Evolutionary conservation across 1,284 basidiomycete species (phyloP), one percentile per base, ranked within the genome.

Genomic region (Cryptococcus sp.): DNA sequence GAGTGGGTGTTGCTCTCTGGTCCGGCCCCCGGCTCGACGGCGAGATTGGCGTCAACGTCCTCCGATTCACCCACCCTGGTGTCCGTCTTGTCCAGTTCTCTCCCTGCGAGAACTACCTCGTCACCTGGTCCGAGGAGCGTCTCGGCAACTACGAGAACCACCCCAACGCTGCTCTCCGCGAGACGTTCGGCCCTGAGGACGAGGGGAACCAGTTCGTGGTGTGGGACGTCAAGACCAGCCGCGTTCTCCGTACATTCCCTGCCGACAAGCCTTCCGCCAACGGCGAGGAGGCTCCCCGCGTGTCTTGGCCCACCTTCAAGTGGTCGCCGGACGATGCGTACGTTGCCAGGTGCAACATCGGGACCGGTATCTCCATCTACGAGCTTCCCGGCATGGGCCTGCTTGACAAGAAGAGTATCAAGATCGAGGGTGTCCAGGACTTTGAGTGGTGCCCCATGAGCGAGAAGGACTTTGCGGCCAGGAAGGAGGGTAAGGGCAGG

Each of bases 391-490:
- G 84, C 59, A 97, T 99, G 93, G 86, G 87, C 68, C 81, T 98
- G 52, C 84, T 98, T 60, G 95, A 92, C 68, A 98, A 97, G 81
- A 99, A 98, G 82, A 91, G 88, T 67, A 81, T 98, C 79, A 98
- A 98, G 81, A 90, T 98, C 59, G 94, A 98, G 69, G 96, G 95
- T 23, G 95, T 99, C 38, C 83, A 94, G 64, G 96, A 98, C 79
- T 98, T 98, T 77, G 96, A 98, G 79, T 99, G 96, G 96, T 93
- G 91, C 70, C 96, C 96, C 36, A 84, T 88, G 62, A 87, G 90
- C 56, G 94, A 97, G 69, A 89, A 87, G 77, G 93, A 94, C 67
- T 84, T 90, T 59, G 87, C 89, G 61, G 80, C 78, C 40, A 84
- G 84, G 67, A 87, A 84, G 69, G 82, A 82, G 44, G 74, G 60